Evolutionary conservation across 2,329 filamentous ascomycete species (phyloP), one percentile per base, ranked within the genome.

Genomic region (Alternaria brassicicola): DNA sequence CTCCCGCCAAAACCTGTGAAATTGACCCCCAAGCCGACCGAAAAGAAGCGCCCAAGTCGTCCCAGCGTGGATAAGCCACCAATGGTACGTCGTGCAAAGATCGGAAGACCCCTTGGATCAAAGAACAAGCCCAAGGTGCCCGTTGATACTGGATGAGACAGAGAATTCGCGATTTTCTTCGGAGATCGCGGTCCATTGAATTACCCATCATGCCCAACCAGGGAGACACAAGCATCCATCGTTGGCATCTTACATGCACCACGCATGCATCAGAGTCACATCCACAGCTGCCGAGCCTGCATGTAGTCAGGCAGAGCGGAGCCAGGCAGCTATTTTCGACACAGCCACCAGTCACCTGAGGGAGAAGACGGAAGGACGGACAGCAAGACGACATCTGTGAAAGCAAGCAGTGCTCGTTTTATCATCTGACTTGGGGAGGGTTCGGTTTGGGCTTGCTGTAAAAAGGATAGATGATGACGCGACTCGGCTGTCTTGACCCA

Each of bases 81-180:
- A 23, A 19, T 31, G 10, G 15, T 31, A 19, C 30, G 17, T 17
- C 28, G 43, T 46, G 7, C 2, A 30, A 30, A 15, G 4, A 1
- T 33, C 12, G 48, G 48, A n/a, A 21, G 48, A 31, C 48, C 48
- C 21, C 15, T 26, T 13, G 48, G 48, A 21, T 51, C 48, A 7
- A 51, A 51, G 48, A 41, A 31, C 26, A 41, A 42, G 33, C 41
- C 47, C 28, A 39, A 52, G n/a, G 35, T 25, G 9, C n/a, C 47
- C 13, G 39, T 46, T 26, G 39, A 56, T 41, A 30, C 10, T 25
- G 39, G 19, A 38, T 46, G 31, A 45, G 33, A 23, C 15, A 15
- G 17, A 25, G 17, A 21, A 23, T 15, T 47, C 30, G 13, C 13
- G 7, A 23, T 47, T 35, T 13, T 47, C 13, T 23, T 30, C 2